A percentile compares a stretch with the other conserved stretches of the same genome.
Evolutionary conservation across 495 filamentous ascomycete genomes (phyloP).

Genomic region (Talaromyces thailandensis): DNA sequence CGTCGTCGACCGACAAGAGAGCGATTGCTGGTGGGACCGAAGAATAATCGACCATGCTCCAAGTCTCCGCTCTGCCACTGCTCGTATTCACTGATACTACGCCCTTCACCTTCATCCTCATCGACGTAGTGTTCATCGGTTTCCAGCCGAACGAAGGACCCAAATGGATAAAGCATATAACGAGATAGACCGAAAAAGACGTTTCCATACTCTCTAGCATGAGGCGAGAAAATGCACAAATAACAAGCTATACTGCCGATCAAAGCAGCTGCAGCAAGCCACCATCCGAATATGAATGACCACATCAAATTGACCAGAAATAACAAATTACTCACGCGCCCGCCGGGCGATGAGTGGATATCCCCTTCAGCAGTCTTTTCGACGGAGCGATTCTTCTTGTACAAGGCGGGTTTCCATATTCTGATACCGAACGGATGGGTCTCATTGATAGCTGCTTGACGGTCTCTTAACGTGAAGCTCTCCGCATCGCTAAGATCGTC

Average conservation of each 20-base stretch:
- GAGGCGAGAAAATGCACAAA: constrained; percentile 66
- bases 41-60: constrained; percentile 91
- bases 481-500: constrained; percentile 66
- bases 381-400: constrained; percentile 95
- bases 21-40: constrained; percentile 70
- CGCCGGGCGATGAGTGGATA: constrained; percentile 92
- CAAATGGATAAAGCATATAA: constrained; percentile 94
- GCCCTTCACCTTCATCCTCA: constrained; percentile 97
- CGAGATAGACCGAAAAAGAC: constrained; percentile 75
- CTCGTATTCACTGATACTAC: constrained; percentile 98
- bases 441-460: constrained; percentile 96
- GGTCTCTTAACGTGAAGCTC: constrained; percentile 74
- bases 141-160: constrained; percentile 86
- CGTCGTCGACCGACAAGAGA: constrained; percentile 85
- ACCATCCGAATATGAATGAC: constrained; percentile 94
- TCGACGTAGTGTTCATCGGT: constrained; percentile 91
- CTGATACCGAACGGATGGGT: constrained; percentile 98
- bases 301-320: constrained; percentile 82
- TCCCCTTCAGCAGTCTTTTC: constrained; percentile 94
- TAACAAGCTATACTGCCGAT: constrained; percentile 70
- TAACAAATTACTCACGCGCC: constrained; percentile 72
- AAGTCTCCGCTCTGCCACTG: constrained; percentile 98
- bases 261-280: constrained; percentile 73
- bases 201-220: constrained; percentile 76
- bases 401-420: constrained; percentile 96